Evolutionary conservation across 202 grass and related monocot genomes (phyloP).

Genomic region (Sporobolus alterniflorus): DNA sequence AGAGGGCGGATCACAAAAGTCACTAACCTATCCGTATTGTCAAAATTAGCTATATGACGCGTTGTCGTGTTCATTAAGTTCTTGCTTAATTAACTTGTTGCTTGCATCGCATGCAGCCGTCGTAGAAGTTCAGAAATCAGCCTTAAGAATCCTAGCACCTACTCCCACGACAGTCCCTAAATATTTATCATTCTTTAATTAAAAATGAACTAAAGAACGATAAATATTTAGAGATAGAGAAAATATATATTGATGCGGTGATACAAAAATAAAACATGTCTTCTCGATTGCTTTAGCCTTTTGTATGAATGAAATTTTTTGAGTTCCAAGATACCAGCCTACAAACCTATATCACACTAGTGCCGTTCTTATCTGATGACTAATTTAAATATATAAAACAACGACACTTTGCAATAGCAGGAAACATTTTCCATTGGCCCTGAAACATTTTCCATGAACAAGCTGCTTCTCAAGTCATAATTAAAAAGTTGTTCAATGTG

Average conservation of each 20-base stretch:
- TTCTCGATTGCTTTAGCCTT: conserved; percentile 39
- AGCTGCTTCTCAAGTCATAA: not conserved
- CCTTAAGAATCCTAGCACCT: not conserved
- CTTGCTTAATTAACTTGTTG: not conserved
- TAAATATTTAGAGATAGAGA: too few species aligned
- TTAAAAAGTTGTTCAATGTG: too few species aligned
- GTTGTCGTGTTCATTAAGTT: conserved; percentile 28
- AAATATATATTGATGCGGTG: too few species aligned
- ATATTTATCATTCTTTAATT: too few species aligned
- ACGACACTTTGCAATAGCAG: too few species aligned
- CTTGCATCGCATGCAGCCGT: conserved; percentile 12
- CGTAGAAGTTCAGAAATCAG: conserved; percentile 19
- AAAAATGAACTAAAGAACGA: too few species aligned
- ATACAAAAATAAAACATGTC: too few species aligned
- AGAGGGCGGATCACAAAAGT: conserved; percentile 48
- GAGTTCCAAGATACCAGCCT: conserved; percentile 45
- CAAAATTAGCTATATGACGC: conserved; percentile 23
- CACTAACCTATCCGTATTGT: conserved; percentile 51
- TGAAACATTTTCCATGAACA: not conserved
- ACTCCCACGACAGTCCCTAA: too few species aligned
- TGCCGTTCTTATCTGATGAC: conserved; percentile 36
- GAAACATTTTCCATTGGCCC: too few species aligned
- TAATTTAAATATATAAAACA: conserved; percentile 23
- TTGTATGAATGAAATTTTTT: conserved; percentile 27
- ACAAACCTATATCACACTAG: not conserved